Conservation (phyloP, 148 eudicot species). For the Dysphania ambrosioides region DNA sequence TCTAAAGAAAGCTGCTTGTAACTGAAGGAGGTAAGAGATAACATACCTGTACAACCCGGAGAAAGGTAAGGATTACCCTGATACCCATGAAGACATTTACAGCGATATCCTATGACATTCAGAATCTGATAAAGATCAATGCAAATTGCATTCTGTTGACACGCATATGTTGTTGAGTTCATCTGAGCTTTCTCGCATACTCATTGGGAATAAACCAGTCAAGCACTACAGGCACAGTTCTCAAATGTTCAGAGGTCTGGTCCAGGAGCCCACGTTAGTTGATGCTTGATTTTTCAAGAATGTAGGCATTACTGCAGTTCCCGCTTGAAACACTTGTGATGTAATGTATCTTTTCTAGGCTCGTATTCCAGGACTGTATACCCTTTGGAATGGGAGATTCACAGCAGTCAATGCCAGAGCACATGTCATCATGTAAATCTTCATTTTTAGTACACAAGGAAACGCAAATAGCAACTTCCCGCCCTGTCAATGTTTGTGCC, state of each 20-base stretch:
- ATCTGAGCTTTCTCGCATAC: conserved; percentile 11
- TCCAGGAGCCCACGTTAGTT: conserved; percentile 5
- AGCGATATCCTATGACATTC: conserved; percentile 17
- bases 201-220: conserved; percentile 28
- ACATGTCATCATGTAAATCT: conserved; percentile 13
- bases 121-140: conserved; percentile 14
- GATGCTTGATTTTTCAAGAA: conserved; percentile 17
- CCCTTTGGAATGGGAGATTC: conserved; percentile 27
- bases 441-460: conserved; percentile 20
- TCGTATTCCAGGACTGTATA: conserved; percentile 8
- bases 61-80: conserved; percentile 32
- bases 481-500: conserved; percentile 3
- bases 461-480: conserved; percentile 24
- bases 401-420: conserved; percentile 28
- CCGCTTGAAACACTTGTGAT: conserved; percentile 13
- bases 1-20: no score
- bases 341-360: conserved; percentile 10
- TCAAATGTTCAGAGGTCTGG: not conserved
- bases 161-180: conserved; percentile 20
- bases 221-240: conserved; percentile 15
- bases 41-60: conserved; percentile 27
- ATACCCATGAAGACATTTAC: conserved; percentile 18
- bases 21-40: not conserved
- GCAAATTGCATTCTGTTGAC: conserved; percentile 16
- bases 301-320: conserved; percentile 20